Evolutionary conservation across 2,329 filamentous ascomycete species (phyloP).

Genomic region (Neofusicoccum parvum): DNA sequence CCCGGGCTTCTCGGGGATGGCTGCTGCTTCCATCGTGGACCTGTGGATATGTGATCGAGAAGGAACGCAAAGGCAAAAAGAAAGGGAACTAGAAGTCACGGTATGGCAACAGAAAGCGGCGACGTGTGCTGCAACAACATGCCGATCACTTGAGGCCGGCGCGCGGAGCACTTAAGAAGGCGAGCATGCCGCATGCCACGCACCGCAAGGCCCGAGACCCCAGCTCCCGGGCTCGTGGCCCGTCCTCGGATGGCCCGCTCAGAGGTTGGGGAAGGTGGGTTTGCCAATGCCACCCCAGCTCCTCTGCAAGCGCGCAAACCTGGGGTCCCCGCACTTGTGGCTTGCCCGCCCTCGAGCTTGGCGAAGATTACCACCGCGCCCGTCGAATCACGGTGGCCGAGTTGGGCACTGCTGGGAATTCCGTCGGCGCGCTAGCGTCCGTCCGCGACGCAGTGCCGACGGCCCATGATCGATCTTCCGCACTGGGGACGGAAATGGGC

Average conservation of each 20-base stretch:
- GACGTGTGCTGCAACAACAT: background rate
- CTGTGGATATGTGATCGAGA: background rate
- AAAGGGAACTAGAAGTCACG: background rate
- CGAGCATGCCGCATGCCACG: background rate
- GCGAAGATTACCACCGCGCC: background rate
- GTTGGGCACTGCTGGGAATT: background rate
- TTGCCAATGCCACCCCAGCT: background rate
- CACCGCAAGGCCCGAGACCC: background rate
- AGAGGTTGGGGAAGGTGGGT: background rate
- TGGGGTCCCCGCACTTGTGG: slow-evolving; percentile 15
- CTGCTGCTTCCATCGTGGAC: background rate
- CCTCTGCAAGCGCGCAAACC: background rate
- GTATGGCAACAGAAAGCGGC: background rate
- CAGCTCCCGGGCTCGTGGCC: background rate
- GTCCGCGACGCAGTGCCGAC: background rate
- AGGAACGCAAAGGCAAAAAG: no score
- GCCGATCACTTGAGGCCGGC: background rate
- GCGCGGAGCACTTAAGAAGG: background rate
- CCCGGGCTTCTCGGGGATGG: background rate
- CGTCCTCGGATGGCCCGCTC: background rate
- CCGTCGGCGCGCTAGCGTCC: background rate
- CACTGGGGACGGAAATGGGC: slow-evolving; percentile 3
- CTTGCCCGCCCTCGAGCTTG: background rate
- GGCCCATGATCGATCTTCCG: background rate
- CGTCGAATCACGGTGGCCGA: background rate